Evolutionary conservation across 805 yeast genomes (phyloP).

Genomic region (Pichia cabralensis): DNA sequence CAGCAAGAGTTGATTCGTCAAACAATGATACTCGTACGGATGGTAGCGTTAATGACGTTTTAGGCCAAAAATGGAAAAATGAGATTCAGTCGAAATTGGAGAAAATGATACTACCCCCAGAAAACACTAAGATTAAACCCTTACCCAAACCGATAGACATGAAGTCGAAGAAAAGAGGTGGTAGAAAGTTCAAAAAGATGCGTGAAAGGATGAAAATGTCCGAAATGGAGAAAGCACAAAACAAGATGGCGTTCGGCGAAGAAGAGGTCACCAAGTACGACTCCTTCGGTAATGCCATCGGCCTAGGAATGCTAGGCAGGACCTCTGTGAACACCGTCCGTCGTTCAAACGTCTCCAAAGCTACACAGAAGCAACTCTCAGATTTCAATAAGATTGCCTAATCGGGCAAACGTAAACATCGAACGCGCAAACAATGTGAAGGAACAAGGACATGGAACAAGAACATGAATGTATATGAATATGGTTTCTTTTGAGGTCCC

Average conservation of each 20-base stretch:
- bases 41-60: constrained; percentile 17
- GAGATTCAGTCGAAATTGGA: constrained; percentile 60
- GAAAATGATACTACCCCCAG: constrained; percentile 72
- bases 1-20: constrained; percentile 64
- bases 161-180: constrained; percentile 79
- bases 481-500: too few species aligned
- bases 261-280: constrained; percentile 54
- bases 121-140: constrained; percentile 54
- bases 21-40: constrained; percentile 23
- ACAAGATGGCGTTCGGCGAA: constrained; percentile 75
- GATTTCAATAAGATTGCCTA: constrained; percentile 1
- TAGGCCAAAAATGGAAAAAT: constrained; percentile 48
- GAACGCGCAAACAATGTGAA: too few species aligned
- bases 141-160: constrained; percentile 65
- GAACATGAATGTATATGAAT: too few species aligned
- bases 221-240: constrained; percentile 73
- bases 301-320: constrained; percentile 60
- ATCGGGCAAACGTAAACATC: constrained; percentile 1
- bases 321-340: constrained; percentile 9
- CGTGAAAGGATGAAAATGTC: constrained; percentile 76
- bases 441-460: too few species aligned
- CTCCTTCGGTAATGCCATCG: constrained; percentile 70
- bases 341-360: constrained; percentile 9
- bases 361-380: constrained; percentile 9
- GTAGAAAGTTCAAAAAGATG: constrained; percentile 66